Conservation (phyloP, 345 rosid species). For the Psidium guajava region DNA sequence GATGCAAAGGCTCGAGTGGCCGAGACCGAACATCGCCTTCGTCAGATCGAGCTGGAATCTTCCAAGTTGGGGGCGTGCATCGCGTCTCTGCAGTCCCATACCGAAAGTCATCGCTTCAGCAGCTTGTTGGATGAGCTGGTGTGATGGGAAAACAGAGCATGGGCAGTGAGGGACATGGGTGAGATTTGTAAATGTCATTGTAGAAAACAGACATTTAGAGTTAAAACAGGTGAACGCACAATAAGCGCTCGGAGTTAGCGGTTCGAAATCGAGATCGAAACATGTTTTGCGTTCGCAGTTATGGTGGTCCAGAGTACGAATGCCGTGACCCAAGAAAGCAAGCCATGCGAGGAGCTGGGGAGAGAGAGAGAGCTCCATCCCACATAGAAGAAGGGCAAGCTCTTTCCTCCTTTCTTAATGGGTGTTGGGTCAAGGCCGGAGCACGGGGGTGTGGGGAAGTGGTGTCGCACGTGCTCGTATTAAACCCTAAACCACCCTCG, state of each 20-base stretch:
- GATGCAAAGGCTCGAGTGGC: constrained; percentile 16
- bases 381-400: not conserved
- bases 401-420: not conserved
- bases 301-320: not conserved
- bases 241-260: not conserved
- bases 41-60: constrained; percentile 32
- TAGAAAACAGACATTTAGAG: not conserved
- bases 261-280: not conserved
- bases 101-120: constrained; percentile 37
- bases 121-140: constrained; percentile 35
- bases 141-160: constrained; percentile 6
- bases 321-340: not conserved
- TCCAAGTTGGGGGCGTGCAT: constrained; percentile 24
- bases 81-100: constrained; percentile 13
- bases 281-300: not conserved
- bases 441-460: not conserved
- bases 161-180: not conserved
- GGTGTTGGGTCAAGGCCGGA: accelerated
- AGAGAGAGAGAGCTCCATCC: not conserved
- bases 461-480: not conserved
- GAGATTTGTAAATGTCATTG: not conserved
- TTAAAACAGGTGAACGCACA: not conserved
- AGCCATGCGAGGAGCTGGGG: not conserved
- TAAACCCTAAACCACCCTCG: not conserved
- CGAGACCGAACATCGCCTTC: constrained; percentile 19